Evolutionary conservation across 83 land plant species (phyloP).

Genomic region (Isoetes engelmannii): DNA sequence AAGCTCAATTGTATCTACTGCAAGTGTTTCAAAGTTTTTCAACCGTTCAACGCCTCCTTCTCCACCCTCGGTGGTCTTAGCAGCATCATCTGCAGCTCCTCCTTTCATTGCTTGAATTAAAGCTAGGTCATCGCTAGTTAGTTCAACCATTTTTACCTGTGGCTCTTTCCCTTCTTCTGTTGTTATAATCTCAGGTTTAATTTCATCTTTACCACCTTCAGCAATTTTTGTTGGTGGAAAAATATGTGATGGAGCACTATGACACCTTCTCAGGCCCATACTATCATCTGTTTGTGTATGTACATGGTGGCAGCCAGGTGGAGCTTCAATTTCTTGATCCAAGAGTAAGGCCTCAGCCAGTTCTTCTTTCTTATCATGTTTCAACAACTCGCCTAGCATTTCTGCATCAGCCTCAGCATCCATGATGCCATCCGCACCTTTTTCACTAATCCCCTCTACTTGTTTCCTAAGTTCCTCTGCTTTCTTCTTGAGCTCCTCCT

Average conservation of each 20-base stretch:
- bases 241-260: constrained; percentile 7
- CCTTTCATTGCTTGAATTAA: neutral
- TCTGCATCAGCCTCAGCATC: neutral
- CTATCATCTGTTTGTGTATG: neutral
- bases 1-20: constrained; percentile 14
- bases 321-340: neutral
- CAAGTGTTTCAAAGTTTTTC: constrained; percentile 21
- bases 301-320: neutral
- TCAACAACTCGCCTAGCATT: neutral
- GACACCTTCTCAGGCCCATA: constrained; percentile 9
- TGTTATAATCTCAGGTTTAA: neutral
- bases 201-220: neutral
- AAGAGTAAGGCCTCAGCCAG: neutral
- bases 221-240: constrained; percentile 5
- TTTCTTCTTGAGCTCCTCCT: constrained; percentile 6
- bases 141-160: neutral
- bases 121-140: neutral
- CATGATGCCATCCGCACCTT: neutral
- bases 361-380: neutral
- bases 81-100: neutral
- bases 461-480: constrained; percentile 1
- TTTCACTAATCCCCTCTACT: neutral
- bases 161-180: neutral
- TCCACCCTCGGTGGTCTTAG: neutral
- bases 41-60: constrained; percentile 16